phyloP scores from a whole-genome alignment of 148 eudicot species.

The Cornus florida region DNA sequence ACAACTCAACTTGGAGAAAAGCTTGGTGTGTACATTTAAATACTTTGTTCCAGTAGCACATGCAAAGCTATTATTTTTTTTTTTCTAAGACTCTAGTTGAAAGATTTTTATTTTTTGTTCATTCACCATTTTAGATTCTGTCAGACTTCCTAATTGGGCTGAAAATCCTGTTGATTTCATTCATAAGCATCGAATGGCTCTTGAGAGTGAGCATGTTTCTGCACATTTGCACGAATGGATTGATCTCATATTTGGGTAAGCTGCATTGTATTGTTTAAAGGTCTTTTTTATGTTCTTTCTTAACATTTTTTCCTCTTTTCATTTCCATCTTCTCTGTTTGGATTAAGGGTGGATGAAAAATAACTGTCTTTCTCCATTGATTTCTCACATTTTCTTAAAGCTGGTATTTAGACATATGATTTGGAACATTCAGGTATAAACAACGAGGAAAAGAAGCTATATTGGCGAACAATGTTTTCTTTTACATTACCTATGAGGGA shows the following conservation, averaged over 20 bases:
- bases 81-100: not conserved
- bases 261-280: not conserved
- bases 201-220: conserved; percentile 98
- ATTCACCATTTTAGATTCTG: conserved; percentile 51
- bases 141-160: conserved; percentile 96
- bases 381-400: not conserved
- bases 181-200: conserved; percentile 93
- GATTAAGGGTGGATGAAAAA: not conserved
- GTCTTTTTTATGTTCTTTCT: not conserved
- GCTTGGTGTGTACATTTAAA: conserved; percentile 58
- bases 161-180: conserved; percentile 82
- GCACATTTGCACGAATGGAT: conserved; percentile 99
- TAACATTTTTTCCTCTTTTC: not conserved
- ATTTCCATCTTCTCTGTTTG: not conserved
- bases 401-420: conserved; percentile 6
- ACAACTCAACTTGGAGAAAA: conserved; percentile 94
- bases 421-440: conserved; percentile 63
- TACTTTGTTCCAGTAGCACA: conserved; percentile 11
- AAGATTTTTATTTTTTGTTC: not conserved
- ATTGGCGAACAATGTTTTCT: conserved; percentile 87
- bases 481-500: conserved; percentile 94
- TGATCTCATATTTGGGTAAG: conserved; percentile 97
- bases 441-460: conserved; percentile 97
- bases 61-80: not conserved
- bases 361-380: not conserved